These are phyloP conservation scores for Gypsophila paniculata DNA, from an alignment of 179 eudicot genomes.

Conservation along the genomic window DNA sequence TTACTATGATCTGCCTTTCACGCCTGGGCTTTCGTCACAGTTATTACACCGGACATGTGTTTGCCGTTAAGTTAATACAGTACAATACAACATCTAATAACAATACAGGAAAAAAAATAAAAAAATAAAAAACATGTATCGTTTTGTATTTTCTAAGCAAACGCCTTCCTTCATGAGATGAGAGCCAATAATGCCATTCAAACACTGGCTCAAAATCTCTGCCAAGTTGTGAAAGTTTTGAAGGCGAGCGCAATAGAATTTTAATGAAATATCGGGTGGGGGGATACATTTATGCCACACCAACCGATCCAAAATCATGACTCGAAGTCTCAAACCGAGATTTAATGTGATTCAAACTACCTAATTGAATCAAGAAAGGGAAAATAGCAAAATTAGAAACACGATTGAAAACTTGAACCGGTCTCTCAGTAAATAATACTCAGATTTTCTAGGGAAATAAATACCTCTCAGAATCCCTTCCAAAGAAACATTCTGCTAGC, in stretches of 20 bases:
- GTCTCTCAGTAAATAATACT: no score
- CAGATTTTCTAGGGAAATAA: no score
- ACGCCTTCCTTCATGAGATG: not conserved
- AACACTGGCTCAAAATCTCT: not conserved
- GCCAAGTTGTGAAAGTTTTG: not conserved
- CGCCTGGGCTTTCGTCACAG: not conserved
- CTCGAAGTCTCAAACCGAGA: not conserved
- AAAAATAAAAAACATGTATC: not conserved
- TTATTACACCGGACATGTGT: not conserved
- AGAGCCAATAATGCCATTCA: no score
- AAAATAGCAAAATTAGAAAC: not conserved
- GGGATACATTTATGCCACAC: not conserved
- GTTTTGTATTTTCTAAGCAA: not conserved
- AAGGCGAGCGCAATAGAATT: no score
- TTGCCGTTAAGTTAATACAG: not conserved
- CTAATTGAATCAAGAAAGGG: not conserved
- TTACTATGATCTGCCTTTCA: not conserved
- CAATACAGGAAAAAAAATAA: not conserved
- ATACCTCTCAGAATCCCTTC: not conserved
- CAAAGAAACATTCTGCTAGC: not conserved
- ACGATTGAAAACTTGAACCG: not conserved
- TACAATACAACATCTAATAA: not conserved
- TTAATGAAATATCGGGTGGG: no score
- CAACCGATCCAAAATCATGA: not conserved
- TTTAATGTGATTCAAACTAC: no score